Evolutionary conservation across 2,329 filamentous ascomycete genomes (phyloP), one percentile per base, ranked within the genome.

Genomic region (Epichloe glyceriae): DNA sequence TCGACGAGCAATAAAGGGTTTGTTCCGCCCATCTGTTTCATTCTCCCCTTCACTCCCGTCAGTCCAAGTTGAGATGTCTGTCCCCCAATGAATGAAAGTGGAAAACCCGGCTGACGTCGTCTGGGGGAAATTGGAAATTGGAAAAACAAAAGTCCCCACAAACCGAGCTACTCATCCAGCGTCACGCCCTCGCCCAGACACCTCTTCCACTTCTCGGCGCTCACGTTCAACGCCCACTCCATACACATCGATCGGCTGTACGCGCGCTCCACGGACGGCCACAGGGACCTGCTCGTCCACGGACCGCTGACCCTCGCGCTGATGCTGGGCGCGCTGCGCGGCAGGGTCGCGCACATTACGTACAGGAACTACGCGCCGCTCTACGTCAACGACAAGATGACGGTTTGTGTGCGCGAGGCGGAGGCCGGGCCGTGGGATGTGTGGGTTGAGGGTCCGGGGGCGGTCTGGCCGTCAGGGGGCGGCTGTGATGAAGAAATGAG

Each of bases 181-280:
- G 68, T 95, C 22, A 76, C 69, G 0, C 88, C 89, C 1, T 82
- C 83, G 2, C 73, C 78, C 3, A 72, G 77, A 4, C 77, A 96
- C 4, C 80, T 98, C 50, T 95, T 95, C 70, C 82, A 90, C 52
- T 97, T 91, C 72, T 93, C 86, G 19, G 89, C 89, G 0, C 78
- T 98, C 35, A 91, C 86, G 2, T 90, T 88, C 72, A 98, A 98
- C 66, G 88, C 88, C 1, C 93, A 98, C 67, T 74, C 78, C 15
- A 96, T 98, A 58, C 93, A 98, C 68, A 74, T 95, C 20, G 86
- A 96, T 64, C 76, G 75, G 1, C 62, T 74, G 42, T 94, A 88
- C 67, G 82, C 82, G 48, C 75, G 76, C 39, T 70, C 78, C 12
- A 71, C 82, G 12, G 93, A 97, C 65, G 86, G 86, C 11, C 83